Base-by-base conservation (phyloP, 768 basidiomycete species). In the Pulveroboletus sp. region DNA sequence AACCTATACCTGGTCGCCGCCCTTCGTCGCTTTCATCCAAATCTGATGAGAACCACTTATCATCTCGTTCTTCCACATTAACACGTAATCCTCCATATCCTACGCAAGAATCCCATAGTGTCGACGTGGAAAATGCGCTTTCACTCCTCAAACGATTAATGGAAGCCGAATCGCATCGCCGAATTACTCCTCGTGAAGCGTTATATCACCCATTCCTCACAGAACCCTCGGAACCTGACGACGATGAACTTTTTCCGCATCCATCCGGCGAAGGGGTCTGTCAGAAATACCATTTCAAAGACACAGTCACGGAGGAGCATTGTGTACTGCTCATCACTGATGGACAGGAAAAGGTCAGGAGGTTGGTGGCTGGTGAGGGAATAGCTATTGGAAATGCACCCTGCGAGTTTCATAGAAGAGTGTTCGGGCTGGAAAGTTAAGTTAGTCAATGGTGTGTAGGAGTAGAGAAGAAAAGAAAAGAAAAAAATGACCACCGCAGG, bases 401-500 rank as follows among this genome's bases (percentile, higher is more conserved):
- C 17, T 85, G 83, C 70, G 82, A 84, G 70, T 83, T 79, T 59
- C 83, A 85, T 66, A 55, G 53, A 50, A 25, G 19, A 44, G 55
- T 55, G 11, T 56, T 55, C 31, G 60, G 44, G 36, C n/a, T 54
- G 16, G 53, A 50, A 43, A 52, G 47, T 11, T 49, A 23, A 53
- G 47, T 11, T 49, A 23, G 50, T 20, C 8, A 29, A 27, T 27
- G n/a, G n/a, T n/a, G n/a, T n/a, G n/a, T n/a, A n/a, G n/a, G n/a
- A n/a, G n/a, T n/a, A n/a, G n/a, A n/a, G n/a, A n/a, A n/a, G n/a
- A n/a, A n/a, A n/a, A n/a, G n/a, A 17, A 38, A 9, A 17, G 5
- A 57, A 65, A 69, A 53, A 52, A 53, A 64, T 87, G 86, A 87
- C 81, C 83, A 85, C 85, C 83, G 85, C 87, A 88, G 87, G 87